A percentile compares a stretch with the other conserved stretches of the same genome.
Evolutionary conservation across 116 monocot genomes (phyloP).

Genomic region (Posidonia oceanica): DNA sequence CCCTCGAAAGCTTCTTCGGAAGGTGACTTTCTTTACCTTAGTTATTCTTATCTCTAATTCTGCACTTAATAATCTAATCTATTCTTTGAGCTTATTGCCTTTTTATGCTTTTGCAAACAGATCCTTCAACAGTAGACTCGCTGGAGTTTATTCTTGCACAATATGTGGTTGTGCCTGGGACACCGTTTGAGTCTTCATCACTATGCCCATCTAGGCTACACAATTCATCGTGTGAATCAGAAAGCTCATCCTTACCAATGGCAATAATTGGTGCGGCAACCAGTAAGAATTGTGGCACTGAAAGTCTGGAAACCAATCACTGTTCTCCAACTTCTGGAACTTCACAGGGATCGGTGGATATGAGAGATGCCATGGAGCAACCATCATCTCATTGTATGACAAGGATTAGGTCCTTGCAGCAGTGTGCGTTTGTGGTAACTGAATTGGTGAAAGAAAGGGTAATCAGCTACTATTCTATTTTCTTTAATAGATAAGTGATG

Average conservation of each 20-base stretch:
- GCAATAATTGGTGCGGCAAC: constrained; percentile 40
- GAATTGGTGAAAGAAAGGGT: constrained; percentile 84
- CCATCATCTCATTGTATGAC: constrained; percentile 56
- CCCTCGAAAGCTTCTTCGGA: constrained; percentile 18
- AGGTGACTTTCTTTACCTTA: constrained; percentile 19
- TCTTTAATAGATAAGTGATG: background rate
- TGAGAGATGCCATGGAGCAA: constrained; percentile 60
- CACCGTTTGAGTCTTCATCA: constrained; percentile 59
- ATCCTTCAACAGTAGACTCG: constrained; percentile 50
- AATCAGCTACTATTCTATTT: constrained; percentile 8
- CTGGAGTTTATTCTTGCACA: constrained; percentile 83
- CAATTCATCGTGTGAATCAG: constrained; percentile 48
- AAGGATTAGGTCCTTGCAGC: constrained; percentile 75
- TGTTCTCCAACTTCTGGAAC: constrained; percentile 44
- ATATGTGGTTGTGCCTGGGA: constrained; percentile 83
- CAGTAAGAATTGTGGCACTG: constrained; percentile 11
- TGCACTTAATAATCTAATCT: constrained; percentile 3
- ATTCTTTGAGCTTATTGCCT: constrained; percentile 1
- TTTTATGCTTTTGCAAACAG: constrained; percentile 15
- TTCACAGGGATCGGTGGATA: constrained; percentile 73
- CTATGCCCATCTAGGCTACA: constrained; percentile 25
- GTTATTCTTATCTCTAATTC: background rate
- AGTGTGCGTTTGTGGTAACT: constrained; percentile 54
- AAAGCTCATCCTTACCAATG: constrained; percentile 49
- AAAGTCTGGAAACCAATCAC: constrained; percentile 39